Conservation (phyloP, 2,329 filamentous ascomycete species). For the Gremmenia infestans region DNA sequence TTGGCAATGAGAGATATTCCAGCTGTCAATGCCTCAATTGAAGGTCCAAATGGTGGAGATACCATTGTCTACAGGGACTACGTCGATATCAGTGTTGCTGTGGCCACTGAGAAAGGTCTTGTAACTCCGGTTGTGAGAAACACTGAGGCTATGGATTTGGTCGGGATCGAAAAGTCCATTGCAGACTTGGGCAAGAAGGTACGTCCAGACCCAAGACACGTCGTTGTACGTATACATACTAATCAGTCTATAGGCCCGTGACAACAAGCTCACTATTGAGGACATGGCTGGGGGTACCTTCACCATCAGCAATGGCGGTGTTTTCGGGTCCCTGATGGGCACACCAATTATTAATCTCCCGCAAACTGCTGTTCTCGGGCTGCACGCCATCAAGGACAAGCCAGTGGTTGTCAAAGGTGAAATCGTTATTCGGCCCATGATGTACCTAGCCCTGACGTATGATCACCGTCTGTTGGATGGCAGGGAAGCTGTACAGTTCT, state of each 20-base stretch:
- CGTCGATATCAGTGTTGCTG: constrained; percentile 94
- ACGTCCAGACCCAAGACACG: constrained; percentile 19
- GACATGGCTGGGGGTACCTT: constrained; percentile 99
- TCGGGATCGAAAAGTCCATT: constrained; percentile 86
- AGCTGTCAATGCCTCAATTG: constrained; percentile 92
- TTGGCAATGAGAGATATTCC: constrained; percentile 95
- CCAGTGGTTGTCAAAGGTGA: constrained; percentile 88
- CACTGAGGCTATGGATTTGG: constrained; percentile 79
- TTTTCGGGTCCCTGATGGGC: constrained; percentile 95
- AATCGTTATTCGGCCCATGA: constrained; percentile 96
- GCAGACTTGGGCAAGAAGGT: constrained; percentile 96
- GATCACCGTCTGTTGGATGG: constrained; percentile 95
- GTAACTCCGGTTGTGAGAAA: constrained; percentile 97
- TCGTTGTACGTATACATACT: neutral
- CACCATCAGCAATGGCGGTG: constrained; percentile 95
- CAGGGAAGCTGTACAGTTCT: constrained; percentile 90
- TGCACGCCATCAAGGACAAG: constrained; percentile 95
- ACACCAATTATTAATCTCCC: constrained; percentile 98
- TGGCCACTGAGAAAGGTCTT: constrained; percentile 94
- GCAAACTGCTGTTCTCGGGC: constrained; percentile 84
- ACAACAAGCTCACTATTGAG: constrained; percentile 95
- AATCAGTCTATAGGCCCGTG: constrained; percentile 62
- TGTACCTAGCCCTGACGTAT: constrained; percentile 97
- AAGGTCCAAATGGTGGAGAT: constrained; percentile 89
- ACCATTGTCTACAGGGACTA: constrained; percentile 98